Conservation (phyloP, 1,284 basidiomycete species). For the Irpex lacteus region DNA sequence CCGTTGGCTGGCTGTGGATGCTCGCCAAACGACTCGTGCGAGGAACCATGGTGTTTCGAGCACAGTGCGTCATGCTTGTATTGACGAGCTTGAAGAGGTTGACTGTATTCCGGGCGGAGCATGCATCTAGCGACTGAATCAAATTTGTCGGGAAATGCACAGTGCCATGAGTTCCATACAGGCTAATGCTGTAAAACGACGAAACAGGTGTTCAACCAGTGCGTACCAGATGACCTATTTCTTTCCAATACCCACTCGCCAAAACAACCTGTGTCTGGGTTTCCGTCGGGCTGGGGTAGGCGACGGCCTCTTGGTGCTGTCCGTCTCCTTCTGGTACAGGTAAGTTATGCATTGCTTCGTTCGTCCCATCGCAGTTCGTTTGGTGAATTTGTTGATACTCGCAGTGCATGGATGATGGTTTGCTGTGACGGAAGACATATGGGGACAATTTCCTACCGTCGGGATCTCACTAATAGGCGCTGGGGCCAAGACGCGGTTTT, state of each 20-base stretch:
- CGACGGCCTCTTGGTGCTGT: no score
- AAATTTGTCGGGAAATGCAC: neutral
- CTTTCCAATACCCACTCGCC: neutral
- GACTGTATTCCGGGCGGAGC: neutral
- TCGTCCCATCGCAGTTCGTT: no score
- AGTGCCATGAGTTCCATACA: neutral
- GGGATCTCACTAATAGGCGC: neutral
- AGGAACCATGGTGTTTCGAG: no score
- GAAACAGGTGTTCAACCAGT: neutral
- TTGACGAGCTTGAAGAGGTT: no score
- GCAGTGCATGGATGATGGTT: no score
- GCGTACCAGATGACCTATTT: neutral
- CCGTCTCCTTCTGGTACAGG: no score
- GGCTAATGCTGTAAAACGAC: neutral
- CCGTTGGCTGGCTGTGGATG: no score
- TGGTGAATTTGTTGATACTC: no score
- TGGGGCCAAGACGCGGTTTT: neutral
- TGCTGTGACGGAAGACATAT: no score
- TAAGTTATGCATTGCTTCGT: no score
- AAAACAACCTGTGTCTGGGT: neutral
- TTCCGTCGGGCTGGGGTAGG: neutral
- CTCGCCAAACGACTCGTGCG: no score
- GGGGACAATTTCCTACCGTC: neutral
- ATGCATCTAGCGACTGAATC: neutral
- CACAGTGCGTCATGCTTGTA: no score